Percentiles rank a stretch among this genome's conserved stretches.
Evolutionary conservation across 345 rosid genomes (phyloP).

Genomic region (Arabidopsis suecica): DNA sequence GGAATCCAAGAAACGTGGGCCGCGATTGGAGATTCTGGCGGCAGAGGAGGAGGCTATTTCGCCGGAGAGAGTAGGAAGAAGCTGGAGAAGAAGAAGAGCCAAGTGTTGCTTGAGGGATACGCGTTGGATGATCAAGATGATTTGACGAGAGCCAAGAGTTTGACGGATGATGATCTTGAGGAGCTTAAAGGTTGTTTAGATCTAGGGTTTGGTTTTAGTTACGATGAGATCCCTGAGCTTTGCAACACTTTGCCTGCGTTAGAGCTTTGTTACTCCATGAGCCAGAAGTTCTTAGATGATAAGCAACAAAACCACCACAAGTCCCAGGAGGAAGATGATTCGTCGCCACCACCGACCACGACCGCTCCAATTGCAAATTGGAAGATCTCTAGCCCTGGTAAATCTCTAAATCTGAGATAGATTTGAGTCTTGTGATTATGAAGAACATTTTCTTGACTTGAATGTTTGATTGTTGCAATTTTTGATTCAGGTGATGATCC

Average conservation of each 20-base stretch:
- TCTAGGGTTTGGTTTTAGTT: conserved; percentile 92
- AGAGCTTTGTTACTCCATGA: conserved; percentile 93
- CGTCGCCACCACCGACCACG: conserved; percentile 32
- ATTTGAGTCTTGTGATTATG: background rate
- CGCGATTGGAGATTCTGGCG: background rate
- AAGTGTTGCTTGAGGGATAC: conserved; percentile 83
- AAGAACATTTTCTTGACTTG: background rate
- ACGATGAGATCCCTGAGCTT: conserved; percentile 96
- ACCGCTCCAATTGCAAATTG: conserved; percentile 70
- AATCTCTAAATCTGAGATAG: background rate
- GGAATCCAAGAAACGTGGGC: conserved; percentile 41
- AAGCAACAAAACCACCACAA: conserved; percentile 46
- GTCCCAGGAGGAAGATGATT: conserved; percentile 52
- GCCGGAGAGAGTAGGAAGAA: conserved; percentile 27
- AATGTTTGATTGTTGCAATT: background rate
- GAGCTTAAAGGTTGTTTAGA: conserved; percentile 93
- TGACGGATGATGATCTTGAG: conserved; percentile 89
- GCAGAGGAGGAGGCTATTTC: background rate
- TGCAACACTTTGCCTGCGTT: conserved; percentile 93
- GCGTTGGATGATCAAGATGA: conserved; percentile 57
- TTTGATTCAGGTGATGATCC: conserved; percentile 78
- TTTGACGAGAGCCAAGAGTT: conserved; percentile 75
- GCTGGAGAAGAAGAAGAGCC: conserved; percentile 70
- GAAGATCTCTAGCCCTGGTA: conserved; percentile 98
- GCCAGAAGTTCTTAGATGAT: conserved; percentile 83